Evolutionary conservation across 495 filamentous ascomycete genomes (phyloP), one percentile per base, ranked within the genome.

Genomic region (Xylaria venustula): DNA sequence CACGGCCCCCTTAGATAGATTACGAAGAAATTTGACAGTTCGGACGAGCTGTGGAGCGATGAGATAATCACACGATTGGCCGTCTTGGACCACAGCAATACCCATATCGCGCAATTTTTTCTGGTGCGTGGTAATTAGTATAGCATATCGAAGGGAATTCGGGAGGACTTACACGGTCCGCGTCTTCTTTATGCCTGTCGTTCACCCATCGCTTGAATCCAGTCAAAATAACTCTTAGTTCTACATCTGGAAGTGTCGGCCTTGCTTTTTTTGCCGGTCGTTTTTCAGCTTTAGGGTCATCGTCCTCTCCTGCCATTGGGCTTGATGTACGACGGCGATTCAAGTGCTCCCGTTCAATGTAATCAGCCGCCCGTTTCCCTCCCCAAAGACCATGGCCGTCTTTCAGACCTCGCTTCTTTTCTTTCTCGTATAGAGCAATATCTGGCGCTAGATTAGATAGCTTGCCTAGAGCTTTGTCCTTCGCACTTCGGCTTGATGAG

Each of bases 11-110:
- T 82, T 83, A 12, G 94, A 92, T 7, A 99, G 73, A 32, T 91
- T 90, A 48, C 85, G 85, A 42, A 97, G 87, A 68, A 99, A 99
- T 66, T 99, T 99, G 58, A 88, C 85, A 0, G 94, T 99, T 36
- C 93, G 87, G 15, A 96, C 82, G 61, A 98, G 84, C 7, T 83
- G 78, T 0, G 94, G 94, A 2, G 94, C 93, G 14, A 92, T 92
- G 14, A 99, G 84, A 72, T 97, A 89, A 57, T 90, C 88, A 74
- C 88, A 94, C 42, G 81, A 79, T n/a, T 79, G 78, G 9, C 85
- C 83, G 62, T 96, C 88, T 65, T 87, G 80, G 23, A 90, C 87
- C 1, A 96, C 83, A 66, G 87, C 78, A 54, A 99, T 89, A 26
- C 95, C 95, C 19, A 98, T 76, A 3, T 88, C 84, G 65, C 92